A percentile compares a stretch with the other conserved stretches of the same genome.
Evolutionary conservation across 345 rosid genomes (phyloP).

Genomic region (Brassica nigra): DNA sequence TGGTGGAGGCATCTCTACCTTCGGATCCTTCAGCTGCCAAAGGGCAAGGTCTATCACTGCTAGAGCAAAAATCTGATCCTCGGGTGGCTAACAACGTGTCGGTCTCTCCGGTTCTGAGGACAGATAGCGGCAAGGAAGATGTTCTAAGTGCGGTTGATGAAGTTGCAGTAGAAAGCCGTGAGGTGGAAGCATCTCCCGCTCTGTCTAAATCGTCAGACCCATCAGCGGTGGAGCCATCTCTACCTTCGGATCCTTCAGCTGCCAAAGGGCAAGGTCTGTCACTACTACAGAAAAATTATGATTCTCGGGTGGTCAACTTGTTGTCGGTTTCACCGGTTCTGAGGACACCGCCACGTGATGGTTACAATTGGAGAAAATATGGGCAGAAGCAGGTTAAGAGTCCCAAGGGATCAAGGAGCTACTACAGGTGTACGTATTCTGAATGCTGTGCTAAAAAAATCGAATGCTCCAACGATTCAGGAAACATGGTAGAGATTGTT

Average conservation of each 20-base stretch:
- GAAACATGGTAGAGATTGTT: constrained; percentile 69
- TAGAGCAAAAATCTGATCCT: constrained; percentile 37
- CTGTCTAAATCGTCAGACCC: constrained; percentile 23
- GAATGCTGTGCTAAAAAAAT: constrained; percentile 89
- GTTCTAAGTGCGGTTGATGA: constrained; percentile 34
- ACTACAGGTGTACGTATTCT: constrained; percentile 81
- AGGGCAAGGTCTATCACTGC: neutral
- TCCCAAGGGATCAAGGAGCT: constrained; percentile 88
- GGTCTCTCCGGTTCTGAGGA: constrained; percentile 46
- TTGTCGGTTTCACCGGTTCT: constrained; percentile 42
- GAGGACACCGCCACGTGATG: constrained; percentile 67
- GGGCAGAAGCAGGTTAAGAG: constrained; percentile 98
- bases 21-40: neutral
- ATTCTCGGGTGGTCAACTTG: constrained; percentile 40
- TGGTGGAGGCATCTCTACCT: neutral
- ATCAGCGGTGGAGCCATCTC: constrained; percentile 30
- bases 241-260: constrained; percentile 45
- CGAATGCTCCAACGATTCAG: constrained; percentile 69
- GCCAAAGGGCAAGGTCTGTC: constrained; percentile 44
- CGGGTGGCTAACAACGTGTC: constrained; percentile 38
- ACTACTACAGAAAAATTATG: constrained; percentile 31
- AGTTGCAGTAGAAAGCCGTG: constrained; percentile 40
- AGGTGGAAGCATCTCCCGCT: constrained; percentile 40
- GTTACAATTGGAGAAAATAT: constrained; percentile 94
- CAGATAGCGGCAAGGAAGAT: constrained; percentile 39